Evolutionary conservation across 495 filamentous ascomycete genomes (phyloP), one percentile per base, ranked within the genome.

Genomic region (Hypoxylon fuscum): DNA sequence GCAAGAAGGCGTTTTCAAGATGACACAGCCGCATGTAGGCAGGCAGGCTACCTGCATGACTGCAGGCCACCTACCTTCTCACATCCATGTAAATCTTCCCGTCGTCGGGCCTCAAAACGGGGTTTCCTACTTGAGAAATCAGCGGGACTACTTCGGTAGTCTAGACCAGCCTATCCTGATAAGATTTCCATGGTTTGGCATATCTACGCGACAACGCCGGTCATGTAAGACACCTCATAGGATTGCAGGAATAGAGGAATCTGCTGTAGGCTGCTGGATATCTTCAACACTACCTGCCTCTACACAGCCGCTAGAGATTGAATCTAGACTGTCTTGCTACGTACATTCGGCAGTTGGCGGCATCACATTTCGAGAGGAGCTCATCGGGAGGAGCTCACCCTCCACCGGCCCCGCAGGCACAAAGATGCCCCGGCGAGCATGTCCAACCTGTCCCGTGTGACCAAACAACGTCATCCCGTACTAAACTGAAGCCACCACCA

Each of bases 211-310:
- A 5, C 23, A 14, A 22, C 32, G 17, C 15, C 20, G 29, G 31
- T n/a, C 25, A 31, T 44, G 42, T 37, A 47, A 47, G 15, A 21
- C 46, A 5, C 17, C 35, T 25, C 9, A 17, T 17, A 48, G 62
- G 62, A 65, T 55, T 66, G 47, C 20, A 57, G 62, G 62, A 66
- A 55, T 61, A 41, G 40, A 61, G 56, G 62, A 66, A 32, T 47
- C 44, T 32, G 14, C 35, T 29, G 40, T 54, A 8, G 41, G 18
- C 40, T 22, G 5, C n/a, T 32, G 6, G 29, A 32, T 11, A 22
- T 22, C 20, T 9, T 22, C 17, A 9, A 42, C 40, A 18, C 40
- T 9, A 18, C 40, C 40, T 20, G 20, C 40, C 20, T 17, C 11
- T 17, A 21, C 40, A 7, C 40, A 9, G 3, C n/a, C 41, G 1